Base-by-base conservation (phyloP, 2,329 filamentous ascomycete genomes). In the Dactylellina drechsleri region DNA sequence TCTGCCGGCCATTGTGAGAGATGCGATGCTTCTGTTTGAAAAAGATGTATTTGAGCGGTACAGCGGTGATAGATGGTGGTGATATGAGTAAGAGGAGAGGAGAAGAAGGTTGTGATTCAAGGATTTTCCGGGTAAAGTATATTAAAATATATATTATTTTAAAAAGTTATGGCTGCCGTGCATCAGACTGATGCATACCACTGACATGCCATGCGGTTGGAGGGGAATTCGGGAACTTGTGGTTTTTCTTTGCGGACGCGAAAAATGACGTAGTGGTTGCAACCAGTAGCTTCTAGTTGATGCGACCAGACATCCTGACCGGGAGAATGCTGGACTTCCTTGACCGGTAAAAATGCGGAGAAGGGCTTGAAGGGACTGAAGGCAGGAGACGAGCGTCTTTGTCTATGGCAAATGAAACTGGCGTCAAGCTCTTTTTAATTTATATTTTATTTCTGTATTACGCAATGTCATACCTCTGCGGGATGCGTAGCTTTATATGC, bases 201-300 rank as follows among this genome's bases (percentile, higher is more conserved):
- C 31, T 36, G 31, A 36, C 31, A 36, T 36, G 31, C 31, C 31
- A 36, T 36, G 31, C 31, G 31, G 31, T 36, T 36, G 31, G 57
- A n/a, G 57, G 57, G 41, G 16, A 18, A 36, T 49, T 23, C 41
- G 41, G 23, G 23, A 23, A 23, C 23, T 23, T 23, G 23, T 23
- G 23, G 23, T 23, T 23, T 23, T 23, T n/a, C n/a, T 23, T 23
- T 23, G 23, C 23, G 23, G 23, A 18, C 57, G 41, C 57, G 18
- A 10, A 49, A 12, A 66, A 66, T 66, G 61, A 66, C 61, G 61
- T 66, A 66, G 36, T 66, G 57, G 57, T 60, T 60, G 57, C 57
- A 60, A 49, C 57, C 57, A 49, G 43, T 36, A 36, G 31, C 6
- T 36, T 36, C 31, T 36, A 8, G 31, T 36, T 36, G 31, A 36